Conservation (phyloP, 768 basidiomycete genomes). For the Glaciozyma martinii region DNA sequence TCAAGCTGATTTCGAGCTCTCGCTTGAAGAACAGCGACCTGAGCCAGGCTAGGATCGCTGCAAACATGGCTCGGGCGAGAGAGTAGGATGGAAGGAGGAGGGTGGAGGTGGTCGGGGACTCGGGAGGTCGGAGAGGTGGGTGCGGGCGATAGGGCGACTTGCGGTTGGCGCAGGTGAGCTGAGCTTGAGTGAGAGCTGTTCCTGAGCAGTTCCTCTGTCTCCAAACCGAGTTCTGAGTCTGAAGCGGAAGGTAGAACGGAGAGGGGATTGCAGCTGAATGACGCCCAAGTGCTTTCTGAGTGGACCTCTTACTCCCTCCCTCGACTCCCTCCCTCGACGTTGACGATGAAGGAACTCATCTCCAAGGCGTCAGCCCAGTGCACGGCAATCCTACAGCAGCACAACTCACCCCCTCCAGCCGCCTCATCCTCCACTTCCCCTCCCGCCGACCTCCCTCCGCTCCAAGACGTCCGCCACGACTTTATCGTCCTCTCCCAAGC, state of each 20-base stretch:
- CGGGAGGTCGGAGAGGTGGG: background rate
- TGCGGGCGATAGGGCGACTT: too few relatives aligned
- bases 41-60: slow-evolving; percentile 24
- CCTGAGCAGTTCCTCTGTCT: too few relatives aligned
- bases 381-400: background rate
- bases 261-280: too few relatives aligned
- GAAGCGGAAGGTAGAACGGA: too few relatives aligned
- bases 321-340: too few relatives aligned
- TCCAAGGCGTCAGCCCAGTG: background rate
- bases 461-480: slow-evolving; percentile 18
- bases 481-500: background rate
- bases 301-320: too few relatives aligned
- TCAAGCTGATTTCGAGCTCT: slow-evolving; percentile 18
- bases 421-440: background rate
- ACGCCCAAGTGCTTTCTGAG: too few relatives aligned
- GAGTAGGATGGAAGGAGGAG: too few relatives aligned
- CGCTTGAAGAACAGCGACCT: slow-evolving; percentile 21
- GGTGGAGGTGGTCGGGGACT: background rate
- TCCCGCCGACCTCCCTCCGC: background rate
- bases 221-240: too few relatives aligned
- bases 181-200: too few relatives aligned
- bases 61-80: slow-evolving; percentile 2
- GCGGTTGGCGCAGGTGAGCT: too few relatives aligned
- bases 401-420: background rate
- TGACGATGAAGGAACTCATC: too few relatives aligned